A percentile compares a stretch with the other conserved stretches of the same genome.
Evolutionary conservation across 2,329 filamentous ascomycete species (phyloP).

Genomic region (Trichoderma lentiforme): DNA sequence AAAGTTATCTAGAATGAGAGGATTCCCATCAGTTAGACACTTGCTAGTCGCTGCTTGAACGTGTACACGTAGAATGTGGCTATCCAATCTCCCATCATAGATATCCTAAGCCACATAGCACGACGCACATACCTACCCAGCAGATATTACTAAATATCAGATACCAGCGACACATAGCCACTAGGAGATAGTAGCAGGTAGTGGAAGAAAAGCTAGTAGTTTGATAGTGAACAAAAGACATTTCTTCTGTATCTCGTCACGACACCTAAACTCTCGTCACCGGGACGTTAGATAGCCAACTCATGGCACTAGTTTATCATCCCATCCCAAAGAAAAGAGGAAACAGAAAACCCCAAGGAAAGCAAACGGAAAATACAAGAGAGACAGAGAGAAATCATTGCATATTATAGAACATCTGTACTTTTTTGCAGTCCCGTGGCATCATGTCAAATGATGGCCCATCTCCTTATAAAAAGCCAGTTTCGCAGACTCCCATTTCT

Average conservation of each 20-base stretch:
- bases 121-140: no score
- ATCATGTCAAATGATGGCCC: conserved; percentile 1
- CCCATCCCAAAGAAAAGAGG: background rate
- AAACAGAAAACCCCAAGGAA: background rate
- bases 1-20: background rate
- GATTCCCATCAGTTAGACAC: background rate
- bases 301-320: background rate
- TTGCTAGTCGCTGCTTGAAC: background rate
- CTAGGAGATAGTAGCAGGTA: no score
- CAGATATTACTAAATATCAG: no score
- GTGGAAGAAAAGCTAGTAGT: no score
- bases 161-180: no score
- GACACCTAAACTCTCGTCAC: background rate
- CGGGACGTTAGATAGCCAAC: background rate
- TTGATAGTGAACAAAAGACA: no score
- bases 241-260: background rate
- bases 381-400: background rate
- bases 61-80: background rate
- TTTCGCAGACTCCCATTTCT: background rate
- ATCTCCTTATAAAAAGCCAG: background rate
- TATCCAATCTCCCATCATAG: no score
- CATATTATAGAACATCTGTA: background rate
- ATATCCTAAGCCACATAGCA: no score
- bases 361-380: background rate
- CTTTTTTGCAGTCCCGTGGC: background rate